Base-by-base conservation (phyloP, 1,284 basidiomycete species). In the Quambalaria eucalypti region DNA sequence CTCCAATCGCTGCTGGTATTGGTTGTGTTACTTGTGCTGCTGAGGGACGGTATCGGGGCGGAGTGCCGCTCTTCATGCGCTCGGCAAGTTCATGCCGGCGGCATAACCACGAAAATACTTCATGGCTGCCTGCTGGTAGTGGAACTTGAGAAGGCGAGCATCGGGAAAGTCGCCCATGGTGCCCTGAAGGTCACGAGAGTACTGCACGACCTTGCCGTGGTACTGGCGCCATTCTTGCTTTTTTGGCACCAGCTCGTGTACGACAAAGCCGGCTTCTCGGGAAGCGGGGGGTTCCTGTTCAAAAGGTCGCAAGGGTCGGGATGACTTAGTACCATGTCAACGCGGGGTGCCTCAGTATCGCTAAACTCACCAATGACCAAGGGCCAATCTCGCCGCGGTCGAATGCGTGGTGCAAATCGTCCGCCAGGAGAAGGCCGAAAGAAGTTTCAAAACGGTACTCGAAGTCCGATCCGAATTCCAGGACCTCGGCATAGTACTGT, bases 391-490 rank as follows among this genome's bases (percentile, higher is more conserved):
- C 51, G 36, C 44, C 40, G 19, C 51, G 28, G 28, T 52, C 51
- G 42, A 50, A 52, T 19, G 51, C n/a, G 50, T 52, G 51, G 46
- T 52, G 51, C 12, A 52, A 40, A 42, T 50, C 51, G 23, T 52
- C 51, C 16, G 49, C 21, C 19, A 44, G 44, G 19, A 52, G 51
- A 10, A 52, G 28, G 23, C 51, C 51, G 23, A 42, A 52, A 12
- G 30, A 25, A 10, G 51, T 48, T 19, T 19, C 14, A 31, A 52
- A 52, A 16, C 52, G 40, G 36, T 52, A 52, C 16, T n/a, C 38
- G 14, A 19, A 33, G 12, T 47, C 14, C 8, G n/a, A 9, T 33
- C 31, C 31, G 28, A 26, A 16, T 38, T 33, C 50, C 25, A 52
- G 44, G 28, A 52, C 51, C 42, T 52, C 51, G 16, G 44, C 28